Evolutionary conservation across 164 flowering plant species (phyloP), one percentile per base, ranked within the genome.

Genomic region (Chimonanthus salicifolius): DNA sequence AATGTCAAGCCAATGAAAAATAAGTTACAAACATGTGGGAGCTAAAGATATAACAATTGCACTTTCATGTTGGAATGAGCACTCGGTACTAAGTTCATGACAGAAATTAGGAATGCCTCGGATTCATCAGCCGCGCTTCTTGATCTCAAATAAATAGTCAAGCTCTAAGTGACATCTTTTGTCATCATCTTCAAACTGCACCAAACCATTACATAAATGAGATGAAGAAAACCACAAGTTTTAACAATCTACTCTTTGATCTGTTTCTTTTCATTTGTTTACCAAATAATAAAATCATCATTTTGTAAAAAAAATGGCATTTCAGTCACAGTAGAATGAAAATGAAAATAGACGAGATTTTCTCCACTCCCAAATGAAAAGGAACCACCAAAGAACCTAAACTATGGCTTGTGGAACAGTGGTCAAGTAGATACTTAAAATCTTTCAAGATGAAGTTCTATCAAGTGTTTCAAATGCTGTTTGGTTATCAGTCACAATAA

Each of bases 111-210:
- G 58, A 51, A 51, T 8, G 13, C 58, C 16, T 20, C 11, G n/a
- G 20, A 44, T 60, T 71, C 67, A 13, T 21, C 45, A 44, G 11
- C 63, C 9, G 7, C 70, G 47, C 84, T 83, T 89, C 74, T 81
- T 87, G 69, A 91, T 91, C 76, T 91, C 88, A 60, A 89, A 89
- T 44, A 83, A 76, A 72, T 89, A 91, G n/a, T 82, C 76, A 70
- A 91, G 90, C 65, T 89, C 89, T 90, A 89, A 73, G 70, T 91
- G 86, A 67, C 92, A 84, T 78, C 87, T 83, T 65, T 62, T 79
- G 74, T 91, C 96, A 75, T 91, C 93, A 70, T 89, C 93, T 81
- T 83, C 86, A 78, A 91, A 89, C 96, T 91, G 93, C 82, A 87
- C 8, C 16, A 66, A 71, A n/a, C 43, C 58, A 64, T 21, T n/a